phyloP scores from a whole-genome alignment of 805 yeast genomes.

The Cyberlindnera petersonii region DNA sequence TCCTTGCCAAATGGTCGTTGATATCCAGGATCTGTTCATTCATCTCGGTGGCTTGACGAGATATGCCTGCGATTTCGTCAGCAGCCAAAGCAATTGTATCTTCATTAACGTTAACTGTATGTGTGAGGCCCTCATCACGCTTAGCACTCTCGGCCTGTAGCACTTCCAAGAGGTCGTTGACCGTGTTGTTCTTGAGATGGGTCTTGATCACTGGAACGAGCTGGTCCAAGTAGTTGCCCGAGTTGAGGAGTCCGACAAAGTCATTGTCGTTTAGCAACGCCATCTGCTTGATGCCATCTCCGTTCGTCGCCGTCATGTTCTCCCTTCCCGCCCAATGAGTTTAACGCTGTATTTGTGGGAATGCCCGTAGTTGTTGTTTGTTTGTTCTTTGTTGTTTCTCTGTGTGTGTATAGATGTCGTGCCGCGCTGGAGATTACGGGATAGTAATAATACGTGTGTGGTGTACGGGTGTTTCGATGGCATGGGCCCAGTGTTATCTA shows the following conservation, averaged over 20 bases:
- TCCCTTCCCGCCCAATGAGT: too few species aligned
- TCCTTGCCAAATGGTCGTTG: constrained; percentile 52
- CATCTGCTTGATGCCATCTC: constrained; percentile 15
- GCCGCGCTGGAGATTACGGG: too few species aligned
- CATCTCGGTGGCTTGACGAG: constrained; percentile 51
- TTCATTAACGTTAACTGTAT: constrained; percentile 58
- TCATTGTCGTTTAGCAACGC: constrained; percentile 24
- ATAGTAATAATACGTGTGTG: too few species aligned
- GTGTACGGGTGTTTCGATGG: too few species aligned
- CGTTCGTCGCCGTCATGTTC: too few species aligned
- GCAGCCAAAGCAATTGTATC: constrained; percentile 54
- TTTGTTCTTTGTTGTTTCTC: too few species aligned
- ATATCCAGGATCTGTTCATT: constrained; percentile 52
- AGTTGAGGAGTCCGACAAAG: constrained; percentile 28
- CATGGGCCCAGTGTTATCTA: too few species aligned
- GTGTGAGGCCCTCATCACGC: constrained; percentile 61
- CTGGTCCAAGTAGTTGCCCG: constrained; percentile 74
- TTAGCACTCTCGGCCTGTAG: constrained; percentile 54
- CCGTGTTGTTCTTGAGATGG: constrained; percentile 50
- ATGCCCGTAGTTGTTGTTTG: too few species aligned
- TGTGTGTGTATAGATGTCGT: too few species aligned
- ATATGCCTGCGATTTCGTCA: constrained; percentile 58
- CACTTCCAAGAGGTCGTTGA: constrained; percentile 52
- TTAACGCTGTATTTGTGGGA: too few species aligned
- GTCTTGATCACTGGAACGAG: constrained; percentile 70